Base-by-base conservation (phyloP, 306 rosid species). In the Abrus pulchellus region DNA sequence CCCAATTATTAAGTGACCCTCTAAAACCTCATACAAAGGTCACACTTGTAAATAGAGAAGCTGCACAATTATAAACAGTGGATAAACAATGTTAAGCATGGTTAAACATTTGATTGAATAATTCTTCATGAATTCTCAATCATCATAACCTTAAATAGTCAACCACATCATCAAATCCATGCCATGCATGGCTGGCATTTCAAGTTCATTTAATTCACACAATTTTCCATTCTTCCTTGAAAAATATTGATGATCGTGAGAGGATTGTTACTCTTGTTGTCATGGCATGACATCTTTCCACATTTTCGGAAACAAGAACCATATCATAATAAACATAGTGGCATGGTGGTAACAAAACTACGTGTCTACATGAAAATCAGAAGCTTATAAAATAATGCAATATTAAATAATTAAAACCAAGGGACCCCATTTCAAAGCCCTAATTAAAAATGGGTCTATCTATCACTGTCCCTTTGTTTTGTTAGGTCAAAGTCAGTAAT, bases 301-400 rank as follows among this genome's bases (percentile, higher is more conserved):
- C 11, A 28, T 28, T 28, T 62, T 0, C 40, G 3, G 32, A 49
- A 59, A 65, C 12, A 45, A 33, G 68, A 59, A 9, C 3, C 20
- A 69, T 9, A 47, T 47, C 1, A 60, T 78, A 12, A 34, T 44
- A 68, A 60, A 80, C 14, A 10, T 63, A 80, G 72, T 67, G 85
- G 55, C 68, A 45, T 53, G 65, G 32, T n/a, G 81, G 47, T 27
- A 74, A 41, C 78, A 29, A 2, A 49, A 50, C 81, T 50, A 60
- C 79, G 82, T 84, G 84, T 80, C 63, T 13, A 33, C 55, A 43
- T 68, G 40, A 60, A 80, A 74, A 68, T 68, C 75, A 84, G 1
- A 80, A 55, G 9, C 63, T 60, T 2, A 47, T 36, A 73, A 68
- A 59, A 27, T 6, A 57, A 49, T 33, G 47, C 53, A 67, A 49